A percentile compares a stretch with the other conserved stretches of the same genome.
Evolutionary conservation across 1,284 basidiomycete genomes (phyloP).

Genomic region (Leccinum pseudoinsigne): DNA sequence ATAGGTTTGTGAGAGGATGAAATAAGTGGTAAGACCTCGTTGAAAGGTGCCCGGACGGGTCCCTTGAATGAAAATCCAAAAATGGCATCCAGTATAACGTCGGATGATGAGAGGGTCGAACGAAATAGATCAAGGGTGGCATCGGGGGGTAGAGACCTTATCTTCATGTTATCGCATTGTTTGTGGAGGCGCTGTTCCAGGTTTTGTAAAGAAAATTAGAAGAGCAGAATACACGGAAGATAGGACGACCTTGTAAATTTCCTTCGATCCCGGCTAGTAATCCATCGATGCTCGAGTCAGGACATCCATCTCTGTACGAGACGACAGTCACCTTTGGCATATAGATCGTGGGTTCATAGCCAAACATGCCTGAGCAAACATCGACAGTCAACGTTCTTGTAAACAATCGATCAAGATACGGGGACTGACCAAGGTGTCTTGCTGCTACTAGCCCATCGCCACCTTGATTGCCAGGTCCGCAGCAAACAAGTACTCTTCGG

Average conservation of each 20-base stretch:
- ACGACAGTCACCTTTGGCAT: constrained; percentile 77
- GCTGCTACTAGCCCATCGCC: constrained; percentile 98
- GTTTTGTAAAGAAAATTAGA: neutral
- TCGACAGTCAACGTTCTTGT: neutral
- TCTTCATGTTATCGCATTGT: constrained; percentile 88
- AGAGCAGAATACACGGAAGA: neutral
- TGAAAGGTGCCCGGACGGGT: constrained; percentile 88
- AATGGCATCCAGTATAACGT: constrained; percentile 93
- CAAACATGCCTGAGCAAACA: constrained; percentile 72
- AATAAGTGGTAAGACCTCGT: constrained; percentile 70
- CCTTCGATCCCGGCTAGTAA: constrained; percentile 78
- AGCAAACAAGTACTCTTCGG: constrained; percentile 84
- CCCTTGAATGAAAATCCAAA: constrained; percentile 98
- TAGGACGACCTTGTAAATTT: constrained; percentile 72
- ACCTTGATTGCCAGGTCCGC: constrained; percentile 97
- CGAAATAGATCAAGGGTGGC: constrained; percentile 50
- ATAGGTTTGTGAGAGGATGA: constrained; percentile 70
- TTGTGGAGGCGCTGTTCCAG: constrained; percentile 65
- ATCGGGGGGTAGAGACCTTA: constrained; percentile 62
- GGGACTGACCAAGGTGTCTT: constrained; percentile 75
- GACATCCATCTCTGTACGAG: neutral
- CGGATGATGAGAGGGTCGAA: constrained; percentile 58
- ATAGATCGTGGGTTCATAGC: constrained; percentile 83
- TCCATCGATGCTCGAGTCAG: constrained; percentile 4
- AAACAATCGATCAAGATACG: constrained; percentile 1